These are phyloP conservation scores for Sugiyamaella pinicola DNA, from an alignment of 1,139 yeast species.

Conservation along the genomic window DNA sequence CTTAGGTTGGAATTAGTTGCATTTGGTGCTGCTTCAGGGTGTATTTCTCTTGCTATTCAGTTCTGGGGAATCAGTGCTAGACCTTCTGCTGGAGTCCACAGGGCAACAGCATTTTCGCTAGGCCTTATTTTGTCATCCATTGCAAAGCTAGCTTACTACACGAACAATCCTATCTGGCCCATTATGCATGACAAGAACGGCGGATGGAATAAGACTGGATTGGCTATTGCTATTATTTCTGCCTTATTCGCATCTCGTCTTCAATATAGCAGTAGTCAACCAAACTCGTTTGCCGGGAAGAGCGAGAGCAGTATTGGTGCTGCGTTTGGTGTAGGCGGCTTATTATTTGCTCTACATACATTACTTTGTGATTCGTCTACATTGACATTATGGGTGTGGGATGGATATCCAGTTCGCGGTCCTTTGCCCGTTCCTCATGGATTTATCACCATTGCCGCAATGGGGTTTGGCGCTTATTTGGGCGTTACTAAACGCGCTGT, in stretches of 20 bases:
- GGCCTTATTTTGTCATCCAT: slow-evolving; percentile 77
- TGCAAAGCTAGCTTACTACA: slow-evolving; percentile 71
- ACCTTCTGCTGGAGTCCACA: slow-evolving; percentile 52
- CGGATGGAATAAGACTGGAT: slow-evolving; percentile 77
- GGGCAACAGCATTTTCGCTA: slow-evolving; percentile 61
- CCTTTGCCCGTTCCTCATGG: slow-evolving; percentile 93
- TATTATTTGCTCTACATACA: slow-evolving; percentile 71
- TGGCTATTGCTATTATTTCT: slow-evolving; percentile 63
- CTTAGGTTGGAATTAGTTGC: slow-evolving; percentile 65
- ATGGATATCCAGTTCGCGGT: slow-evolving; percentile 84
- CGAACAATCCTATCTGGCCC: slow-evolving; percentile 97
- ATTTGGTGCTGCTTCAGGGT: slow-evolving; percentile 65
- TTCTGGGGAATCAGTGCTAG: slow-evolving; percentile 51
- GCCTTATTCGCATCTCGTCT: slow-evolving; percentile 57
- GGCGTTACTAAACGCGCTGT: slow-evolving; percentile 43
- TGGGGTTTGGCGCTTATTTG: slow-evolving; percentile 59
- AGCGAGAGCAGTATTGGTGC: slow-evolving; percentile 49
- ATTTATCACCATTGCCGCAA: slow-evolving; percentile 60
- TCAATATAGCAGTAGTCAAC: slow-evolving; percentile 33
- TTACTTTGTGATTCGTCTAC: slow-evolving; percentile 83
- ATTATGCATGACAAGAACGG: slow-evolving; percentile 85
- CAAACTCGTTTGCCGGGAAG: slow-evolving; percentile 34
- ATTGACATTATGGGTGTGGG: slow-evolving; percentile 89
- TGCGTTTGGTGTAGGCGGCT: slow-evolving; percentile 74
- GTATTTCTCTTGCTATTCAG: slow-evolving; percentile 65